phyloP scores from a whole-genome alignment of 805 yeast species.

The Wickerhamomyces rabaulensis region DNA sequence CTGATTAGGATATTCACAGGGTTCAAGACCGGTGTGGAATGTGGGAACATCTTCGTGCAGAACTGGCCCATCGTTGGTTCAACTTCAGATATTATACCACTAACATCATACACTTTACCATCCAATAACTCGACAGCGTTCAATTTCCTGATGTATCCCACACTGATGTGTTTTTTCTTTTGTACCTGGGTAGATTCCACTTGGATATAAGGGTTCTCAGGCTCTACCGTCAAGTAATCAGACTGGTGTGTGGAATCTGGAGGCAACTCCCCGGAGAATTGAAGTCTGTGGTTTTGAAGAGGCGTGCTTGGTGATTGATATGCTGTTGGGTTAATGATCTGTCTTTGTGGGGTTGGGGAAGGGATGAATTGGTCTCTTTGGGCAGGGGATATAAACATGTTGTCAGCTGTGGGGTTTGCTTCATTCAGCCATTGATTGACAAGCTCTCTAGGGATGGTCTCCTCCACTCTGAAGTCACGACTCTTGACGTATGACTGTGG shows the following conservation, averaged over 20 bases:
- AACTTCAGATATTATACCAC: constrained; percentile 14
- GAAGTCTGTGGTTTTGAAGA: not conserved
- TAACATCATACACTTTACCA: constrained; percentile 12
- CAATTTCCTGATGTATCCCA: constrained; percentile 3
- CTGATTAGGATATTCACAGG: constrained; percentile 7
- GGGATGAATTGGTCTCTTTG: not conserved
- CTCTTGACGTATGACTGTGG: constrained; percentile 4
- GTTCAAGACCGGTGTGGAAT: constrained; percentile 7
- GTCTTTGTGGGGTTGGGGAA: not conserved
- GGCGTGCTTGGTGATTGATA: not conserved
- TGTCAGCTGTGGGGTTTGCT: not conserved
- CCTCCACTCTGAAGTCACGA: not conserved
- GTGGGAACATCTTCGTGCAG: constrained; percentile 7
- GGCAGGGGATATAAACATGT: not conserved
- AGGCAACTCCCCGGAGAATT: not conserved
- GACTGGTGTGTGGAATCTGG: not conserved
- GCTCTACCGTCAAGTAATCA: not conserved
- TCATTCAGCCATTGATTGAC: constrained; percentile 1
- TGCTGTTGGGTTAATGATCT: not conserved
- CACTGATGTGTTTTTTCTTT: not conserved
- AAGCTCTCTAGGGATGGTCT: constrained; percentile 2
- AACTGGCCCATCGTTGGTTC: constrained; percentile 15
- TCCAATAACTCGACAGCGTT: constrained; percentile 16
- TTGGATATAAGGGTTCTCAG: not conserved
- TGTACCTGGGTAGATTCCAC: not conserved